Conservation (phyloP, 371 early-diverging fungal genomes). For the Mucor lusitanicus region DNA sequence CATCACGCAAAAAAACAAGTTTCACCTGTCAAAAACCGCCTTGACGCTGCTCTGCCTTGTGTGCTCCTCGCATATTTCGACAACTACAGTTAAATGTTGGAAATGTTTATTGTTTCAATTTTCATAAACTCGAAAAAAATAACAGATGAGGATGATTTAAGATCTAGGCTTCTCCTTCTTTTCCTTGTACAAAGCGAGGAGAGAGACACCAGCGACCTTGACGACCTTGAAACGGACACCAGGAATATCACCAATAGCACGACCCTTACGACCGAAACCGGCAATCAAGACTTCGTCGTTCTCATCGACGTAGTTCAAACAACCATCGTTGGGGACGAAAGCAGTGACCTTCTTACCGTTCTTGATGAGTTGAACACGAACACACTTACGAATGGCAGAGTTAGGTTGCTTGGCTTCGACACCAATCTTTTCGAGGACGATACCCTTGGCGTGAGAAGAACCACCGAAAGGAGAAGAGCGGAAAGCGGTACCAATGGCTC, state of each 20-base stretch:
- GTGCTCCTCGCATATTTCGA: too few species aligned
- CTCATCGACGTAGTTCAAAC: slow-evolving; percentile 97
- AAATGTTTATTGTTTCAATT: neutral
- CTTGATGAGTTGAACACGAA: slow-evolving; percentile 99
- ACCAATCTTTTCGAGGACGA: slow-evolving; percentile 99
- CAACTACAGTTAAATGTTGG: neutral
- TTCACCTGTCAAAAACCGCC: too few species aligned
- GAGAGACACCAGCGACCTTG: slow-evolving; percentile 99
- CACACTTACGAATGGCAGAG: slow-evolving; percentile 99
- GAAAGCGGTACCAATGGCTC: slow-evolving; percentile 97
- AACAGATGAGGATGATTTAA: slow-evolving; percentile 80
- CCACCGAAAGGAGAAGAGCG: slow-evolving; percentile 98
- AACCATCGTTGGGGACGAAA: slow-evolving; percentile 99
- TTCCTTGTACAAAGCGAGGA: slow-evolving; percentile 99
- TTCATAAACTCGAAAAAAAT: slow-evolving; percentile 1
- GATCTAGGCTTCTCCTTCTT: slow-evolving; percentile 99
- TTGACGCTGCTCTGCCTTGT: too few species aligned
- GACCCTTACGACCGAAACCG: slow-evolving; percentile 93
- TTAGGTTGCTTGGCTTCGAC: slow-evolving; percentile 99
- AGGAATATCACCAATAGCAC: slow-evolving; percentile 99
- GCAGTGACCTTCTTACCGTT: slow-evolving; percentile 99
- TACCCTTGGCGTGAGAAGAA: slow-evolving; percentile 99
- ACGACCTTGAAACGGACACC: slow-evolving; percentile 99
- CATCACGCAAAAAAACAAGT: too few species aligned
- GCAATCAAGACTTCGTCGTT: slow-evolving; percentile 98